phyloP scores from a whole-genome alignment of 345 rosid species.

The Melaleuca quinquenervia region DNA sequence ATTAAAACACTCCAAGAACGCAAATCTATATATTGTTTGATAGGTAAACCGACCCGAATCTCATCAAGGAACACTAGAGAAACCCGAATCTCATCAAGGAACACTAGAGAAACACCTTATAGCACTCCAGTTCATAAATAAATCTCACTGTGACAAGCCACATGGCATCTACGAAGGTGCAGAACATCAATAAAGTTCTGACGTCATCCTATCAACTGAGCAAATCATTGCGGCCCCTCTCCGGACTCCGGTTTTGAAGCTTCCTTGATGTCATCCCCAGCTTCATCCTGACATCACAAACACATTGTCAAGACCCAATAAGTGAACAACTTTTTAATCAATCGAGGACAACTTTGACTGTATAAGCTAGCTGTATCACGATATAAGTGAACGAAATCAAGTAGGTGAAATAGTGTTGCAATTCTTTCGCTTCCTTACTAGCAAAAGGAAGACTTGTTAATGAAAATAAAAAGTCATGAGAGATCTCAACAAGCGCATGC shows the following conservation, averaged over 20 bases:
- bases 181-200: slow-evolving; percentile 14
- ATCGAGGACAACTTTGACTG: background rate
- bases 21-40: background rate
- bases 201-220: slow-evolving; percentile 7
- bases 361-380: background rate
- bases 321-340: background rate
- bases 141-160: slow-evolving; percentile 22
- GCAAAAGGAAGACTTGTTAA: background rate
- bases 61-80: background rate
- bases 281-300: slow-evolving; percentile 27
- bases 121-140: slow-evolving; percentile 1
- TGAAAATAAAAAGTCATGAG: background rate
- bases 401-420: background rate
- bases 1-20: background rate
- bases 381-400: background rate
- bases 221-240: slow-evolving; percentile 40
- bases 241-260: slow-evolving; percentile 56
- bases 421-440: background rate
- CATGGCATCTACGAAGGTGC: slow-evolving; percentile 20
- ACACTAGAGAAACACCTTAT: background rate
- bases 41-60: background rate
- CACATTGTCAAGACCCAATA: too few species aligned
- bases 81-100: background rate
- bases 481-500: background rate
- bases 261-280: slow-evolving; percentile 85